Evolutionary conservation across 768 basidiomycete species (phyloP).

Genomic region (Heimioporus sp.): DNA sequence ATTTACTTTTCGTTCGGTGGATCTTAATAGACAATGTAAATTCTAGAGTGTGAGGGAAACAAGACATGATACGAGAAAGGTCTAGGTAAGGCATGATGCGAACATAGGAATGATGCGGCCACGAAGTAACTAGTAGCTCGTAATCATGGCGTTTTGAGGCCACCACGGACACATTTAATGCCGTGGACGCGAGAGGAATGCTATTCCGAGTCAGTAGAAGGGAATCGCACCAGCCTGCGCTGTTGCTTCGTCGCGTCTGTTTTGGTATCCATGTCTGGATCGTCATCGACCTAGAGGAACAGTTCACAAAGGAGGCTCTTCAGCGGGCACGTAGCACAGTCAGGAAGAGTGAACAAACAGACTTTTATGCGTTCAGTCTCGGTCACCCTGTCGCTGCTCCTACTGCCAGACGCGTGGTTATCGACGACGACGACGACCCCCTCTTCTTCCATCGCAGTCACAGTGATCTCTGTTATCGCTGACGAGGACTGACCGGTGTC

Average conservation of each 20-base stretch:
- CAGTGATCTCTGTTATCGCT: neutral
- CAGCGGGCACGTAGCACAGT: conserved; percentile 7
- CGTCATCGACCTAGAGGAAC: conserved; percentile 7
- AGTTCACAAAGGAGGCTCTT: conserved; percentile 6
- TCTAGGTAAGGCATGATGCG: neutral
- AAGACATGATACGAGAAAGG: neutral
- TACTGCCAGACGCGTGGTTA: neutral
- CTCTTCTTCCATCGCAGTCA: neutral
- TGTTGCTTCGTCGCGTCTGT: neutral
- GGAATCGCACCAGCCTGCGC: conserved; percentile 33
- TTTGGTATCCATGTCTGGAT: neutral
- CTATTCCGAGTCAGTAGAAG: conserved; percentile 31
- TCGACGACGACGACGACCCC: neutral
- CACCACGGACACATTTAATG: neutral
- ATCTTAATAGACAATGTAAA: conserved; percentile 15
- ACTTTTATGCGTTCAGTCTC: conserved; percentile 13
- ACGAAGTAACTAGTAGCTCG: neutral
- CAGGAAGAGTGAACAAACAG: conserved; percentile 9
- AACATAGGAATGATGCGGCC: neutral
- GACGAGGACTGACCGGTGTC: neutral
- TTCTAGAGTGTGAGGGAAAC: conserved; percentile 3
- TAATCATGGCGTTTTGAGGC: neutral
- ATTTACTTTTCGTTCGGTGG: neutral
- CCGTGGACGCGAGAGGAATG: conserved; percentile 17
- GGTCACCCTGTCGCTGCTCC: neutral